These are phyloP conservation scores for Nannochloropsis gaditana DNA, from an alignment of 108 stramenopile species.

Conservation along the genomic window DNA sequence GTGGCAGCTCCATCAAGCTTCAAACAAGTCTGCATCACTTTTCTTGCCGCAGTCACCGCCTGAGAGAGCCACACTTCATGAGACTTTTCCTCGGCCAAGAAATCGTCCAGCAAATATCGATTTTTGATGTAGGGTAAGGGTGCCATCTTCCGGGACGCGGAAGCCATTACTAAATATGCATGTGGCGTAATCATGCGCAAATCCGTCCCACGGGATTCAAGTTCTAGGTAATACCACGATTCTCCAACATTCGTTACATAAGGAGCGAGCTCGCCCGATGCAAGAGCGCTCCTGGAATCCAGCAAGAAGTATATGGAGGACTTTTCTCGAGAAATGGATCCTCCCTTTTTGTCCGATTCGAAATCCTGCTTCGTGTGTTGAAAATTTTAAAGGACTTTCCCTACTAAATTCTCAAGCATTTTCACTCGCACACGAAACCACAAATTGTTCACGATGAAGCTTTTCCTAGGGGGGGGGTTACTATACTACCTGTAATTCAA, in stretches of 20 bases:
- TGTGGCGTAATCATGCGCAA: background rate
- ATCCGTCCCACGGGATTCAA: background rate
- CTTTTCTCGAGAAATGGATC: background rate
- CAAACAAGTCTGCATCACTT: background rate
- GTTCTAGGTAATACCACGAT: background rate
- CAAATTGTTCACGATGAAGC: no score
- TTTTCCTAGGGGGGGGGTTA: no score
- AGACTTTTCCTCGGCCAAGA: background rate
- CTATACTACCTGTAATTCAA: background rate
- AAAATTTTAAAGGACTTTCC: no score
- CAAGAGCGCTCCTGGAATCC: background rate
- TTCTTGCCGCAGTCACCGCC: background rate
- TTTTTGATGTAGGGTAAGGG: background rate
- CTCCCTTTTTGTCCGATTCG: background rate
- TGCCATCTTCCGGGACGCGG: background rate
- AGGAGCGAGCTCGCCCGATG: background rate
- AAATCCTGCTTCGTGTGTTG: no score
- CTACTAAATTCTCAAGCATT: no score
- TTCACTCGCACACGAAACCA: no score
- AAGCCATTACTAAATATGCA: background rate
- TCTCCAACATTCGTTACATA: background rate
- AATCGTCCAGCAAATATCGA: background rate
- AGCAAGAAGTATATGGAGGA: background rate
- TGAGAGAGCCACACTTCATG: background rate
- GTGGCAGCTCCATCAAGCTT: conserved; percentile 17